Evolutionary conservation across 225 moss, liverwort and hornwort species (phyloP), one percentile per base, ranked within the genome.

Genomic region (Pseudisothecium myosuroides): DNA sequence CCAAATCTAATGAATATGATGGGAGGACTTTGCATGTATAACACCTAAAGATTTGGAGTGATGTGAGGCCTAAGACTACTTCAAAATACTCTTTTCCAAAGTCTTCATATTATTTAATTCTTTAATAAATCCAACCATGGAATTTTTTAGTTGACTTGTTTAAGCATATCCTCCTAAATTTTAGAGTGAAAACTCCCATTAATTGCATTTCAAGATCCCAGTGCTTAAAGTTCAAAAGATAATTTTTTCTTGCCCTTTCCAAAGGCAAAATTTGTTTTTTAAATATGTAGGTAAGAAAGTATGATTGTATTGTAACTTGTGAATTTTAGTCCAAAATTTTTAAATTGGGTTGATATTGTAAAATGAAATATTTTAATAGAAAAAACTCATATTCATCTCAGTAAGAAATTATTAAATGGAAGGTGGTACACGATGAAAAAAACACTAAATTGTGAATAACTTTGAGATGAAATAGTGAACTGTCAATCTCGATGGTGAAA

Each of bases 101-200:
- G 72, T 26, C 13, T 71, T 15, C 23, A 71, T 3, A 41, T 26
- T 26, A 41, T 41, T 9, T 3, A 11, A 37, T 66, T 66, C 19
- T 36, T 66, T 1, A 6, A 20, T 66, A 66, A 66, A 37, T 66
- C 1, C 20, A 37, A 37, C 6, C 2, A 20, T 11, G 11, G 19
- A 37, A n/a, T 21, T n/a, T 18, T 4, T n/a, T 21, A 11, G n/a
- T n/a, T 67, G n/a, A 67, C 12, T n/a, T n/a, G 21, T 67, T 67
- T 1, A 4, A 67, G 7, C 1, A 2, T n/a, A 7, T n/a, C 4
- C 2, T 0, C 22, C 5, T 66, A 20, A n/a, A n/a, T 5, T 37
- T 66, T 20, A 37, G 20, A 66, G 20, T 66, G 11, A 0, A 19
- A 45, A 0, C 19, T 5, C 10, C 20, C 4, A 7, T 0, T n/a